phyloP scores from a whole-genome alignment of 495 filamentous ascomycete genomes.

The Aspergillus olivimuriae region DNA sequence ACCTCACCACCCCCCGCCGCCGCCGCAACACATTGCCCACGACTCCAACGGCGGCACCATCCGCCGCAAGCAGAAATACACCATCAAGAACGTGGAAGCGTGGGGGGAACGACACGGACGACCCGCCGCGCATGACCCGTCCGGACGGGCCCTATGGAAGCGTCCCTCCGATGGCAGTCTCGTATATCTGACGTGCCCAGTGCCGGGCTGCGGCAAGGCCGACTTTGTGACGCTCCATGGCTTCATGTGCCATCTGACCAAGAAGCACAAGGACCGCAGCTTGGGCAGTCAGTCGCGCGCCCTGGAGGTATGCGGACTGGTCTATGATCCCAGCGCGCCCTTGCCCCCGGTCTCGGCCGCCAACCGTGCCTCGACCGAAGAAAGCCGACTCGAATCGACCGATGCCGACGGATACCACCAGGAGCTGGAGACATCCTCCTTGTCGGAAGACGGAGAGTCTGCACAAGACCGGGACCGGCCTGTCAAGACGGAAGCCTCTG shows the following conservation, averaged over 20 bases:
- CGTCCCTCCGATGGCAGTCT: slow-evolving; percentile 41
- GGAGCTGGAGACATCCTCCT: slow-evolving; percentile 33
- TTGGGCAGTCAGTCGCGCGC: slow-evolving; percentile 41
- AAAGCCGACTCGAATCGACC: slow-evolving; percentile 27
- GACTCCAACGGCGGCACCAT: slow-evolving; percentile 26
- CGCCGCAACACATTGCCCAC: slow-evolving; percentile 24
- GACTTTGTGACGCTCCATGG: slow-evolving; percentile 43
- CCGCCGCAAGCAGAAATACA: slow-evolving; percentile 45
- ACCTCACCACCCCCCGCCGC: slow-evolving; percentile 15
- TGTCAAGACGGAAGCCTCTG: slow-evolving; percentile 27
- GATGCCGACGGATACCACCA: slow-evolving; percentile 28
- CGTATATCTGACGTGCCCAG: slow-evolving; percentile 42
- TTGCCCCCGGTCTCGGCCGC: slow-evolving; percentile 30
- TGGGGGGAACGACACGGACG: slow-evolving; percentile 45
- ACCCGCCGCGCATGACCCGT: slow-evolving; percentile 40
- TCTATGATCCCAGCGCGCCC: slow-evolving; percentile 39
- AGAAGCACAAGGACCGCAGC: slow-evolving; percentile 45
- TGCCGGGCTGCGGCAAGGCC: slow-evolving; percentile 37
- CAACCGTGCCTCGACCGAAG: slow-evolving; percentile 35
- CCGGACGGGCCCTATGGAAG: slow-evolving; percentile 40
- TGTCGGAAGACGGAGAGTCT: slow-evolving; percentile 27
- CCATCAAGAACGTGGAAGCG: slow-evolving; percentile 45
- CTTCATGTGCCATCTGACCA: slow-evolving; percentile 46
- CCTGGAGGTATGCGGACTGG: slow-evolving; percentile 39
- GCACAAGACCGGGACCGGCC: slow-evolving; percentile 18